Percentiles rank a stretch among this genome's conserved stretches.
Conservation (phyloP, 2,329 filamentous ascomycete species). For the Aspergillus persii region DNA sequence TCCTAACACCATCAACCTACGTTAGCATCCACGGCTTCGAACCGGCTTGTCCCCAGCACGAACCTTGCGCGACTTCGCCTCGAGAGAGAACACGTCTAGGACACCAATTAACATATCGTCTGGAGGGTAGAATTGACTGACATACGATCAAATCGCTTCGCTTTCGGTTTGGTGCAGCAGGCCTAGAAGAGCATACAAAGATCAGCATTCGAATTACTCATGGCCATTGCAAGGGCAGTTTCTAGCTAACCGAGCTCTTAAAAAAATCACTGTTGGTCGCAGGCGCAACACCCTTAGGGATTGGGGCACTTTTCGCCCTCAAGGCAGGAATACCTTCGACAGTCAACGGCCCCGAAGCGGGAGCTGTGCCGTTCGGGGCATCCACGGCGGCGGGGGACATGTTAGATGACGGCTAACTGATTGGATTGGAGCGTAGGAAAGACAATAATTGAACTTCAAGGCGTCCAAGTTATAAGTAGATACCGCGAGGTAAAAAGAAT, state of each 20-base stretch:
- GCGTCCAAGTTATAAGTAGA: no score
- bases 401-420: constrained; percentile 14
- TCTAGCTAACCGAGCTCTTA: constrained; percentile 63
- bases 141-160: constrained; percentile 82
- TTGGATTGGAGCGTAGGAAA: background rate
- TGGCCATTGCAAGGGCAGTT: background rate
- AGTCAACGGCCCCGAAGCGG: constrained; percentile 49
- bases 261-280: constrained; percentile 78
- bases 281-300: constrained; percentile 74
- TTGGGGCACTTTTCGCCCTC: constrained; percentile 64
- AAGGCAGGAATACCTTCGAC: constrained; percentile 66
- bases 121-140: constrained; percentile 22
- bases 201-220: constrained; percentile 3
- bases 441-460: background rate
- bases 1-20: constrained; percentile 40
- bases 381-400: constrained; percentile 25
- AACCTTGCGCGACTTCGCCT: constrained; percentile 55
- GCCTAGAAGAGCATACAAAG: constrained; percentile 26
- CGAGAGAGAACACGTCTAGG: constrained; percentile 57
- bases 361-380: constrained; percentile 11
- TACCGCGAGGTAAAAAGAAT: background rate
- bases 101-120: background rate
- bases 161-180: constrained; percentile 64
- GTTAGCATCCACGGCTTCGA: constrained; percentile 5
- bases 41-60: constrained; percentile 4